Evolutionary conservation across 108 stramenopile species (phyloP).

Genomic region (Mayamaea pseudoterrestris): DNA sequence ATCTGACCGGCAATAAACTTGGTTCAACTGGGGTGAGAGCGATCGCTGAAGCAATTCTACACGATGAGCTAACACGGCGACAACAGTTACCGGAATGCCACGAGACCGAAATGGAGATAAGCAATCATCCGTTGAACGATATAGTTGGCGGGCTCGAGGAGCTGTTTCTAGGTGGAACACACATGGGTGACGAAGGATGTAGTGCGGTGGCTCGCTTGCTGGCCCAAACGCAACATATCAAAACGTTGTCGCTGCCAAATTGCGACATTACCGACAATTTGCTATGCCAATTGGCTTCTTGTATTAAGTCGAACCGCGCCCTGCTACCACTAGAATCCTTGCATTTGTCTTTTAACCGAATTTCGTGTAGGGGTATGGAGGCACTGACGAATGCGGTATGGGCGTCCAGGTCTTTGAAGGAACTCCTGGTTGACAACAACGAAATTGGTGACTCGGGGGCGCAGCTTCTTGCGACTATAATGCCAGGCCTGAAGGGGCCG

Average conservation of each 20-base stretch:
- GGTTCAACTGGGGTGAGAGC: conserved; percentile 58
- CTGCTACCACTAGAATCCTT: conserved; percentile 53
- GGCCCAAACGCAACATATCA: conserved; percentile 23
- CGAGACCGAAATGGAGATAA: not conserved
- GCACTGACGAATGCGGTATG: conserved; percentile 65
- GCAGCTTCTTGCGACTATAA: conserved; percentile 52
- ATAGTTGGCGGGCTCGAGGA: conserved; percentile 38
- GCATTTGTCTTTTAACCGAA: conserved; percentile 67
- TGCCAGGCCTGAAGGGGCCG: conserved; percentile 37
- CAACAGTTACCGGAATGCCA: not conserved
- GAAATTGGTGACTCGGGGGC: conserved; percentile 71
- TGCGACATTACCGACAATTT: conserved; percentile 61
- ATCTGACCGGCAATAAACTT: conserved; percentile 70
- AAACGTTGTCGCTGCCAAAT: conserved; percentile 60
- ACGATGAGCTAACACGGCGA: conserved; percentile 24
- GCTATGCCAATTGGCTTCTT: conserved; percentile 35
- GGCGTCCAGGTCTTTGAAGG: conserved; percentile 59
- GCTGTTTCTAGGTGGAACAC: conserved; percentile 65
- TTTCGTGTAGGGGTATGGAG: conserved; percentile 67
- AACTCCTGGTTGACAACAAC: conserved; percentile 77
- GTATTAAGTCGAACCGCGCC: conserved; percentile 45
- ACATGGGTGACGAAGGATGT: conserved; percentile 53
- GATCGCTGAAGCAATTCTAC: conserved; percentile 53
- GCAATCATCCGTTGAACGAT: not conserved
- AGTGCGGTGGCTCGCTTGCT: conserved; percentile 56